Evolutionary conservation across 306 rosid genomes (phyloP), one percentile per base, ranked within the genome.

Genomic region (Fragaria ananassa): DNA sequence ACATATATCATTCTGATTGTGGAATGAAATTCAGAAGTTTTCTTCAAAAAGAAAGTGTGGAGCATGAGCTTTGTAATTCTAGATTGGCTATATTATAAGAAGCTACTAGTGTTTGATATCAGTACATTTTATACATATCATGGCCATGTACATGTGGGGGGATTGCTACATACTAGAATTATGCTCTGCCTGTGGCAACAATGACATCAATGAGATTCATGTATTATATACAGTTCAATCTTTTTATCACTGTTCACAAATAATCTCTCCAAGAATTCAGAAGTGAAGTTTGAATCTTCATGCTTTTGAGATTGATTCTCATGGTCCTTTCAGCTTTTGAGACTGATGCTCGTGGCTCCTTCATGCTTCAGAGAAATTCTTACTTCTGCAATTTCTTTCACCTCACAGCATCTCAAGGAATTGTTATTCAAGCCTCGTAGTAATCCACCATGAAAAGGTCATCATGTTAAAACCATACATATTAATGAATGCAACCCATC

Each of bases 331-430:
- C 74, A 34, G 61, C 46, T 49, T 35, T 53, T 51, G 63, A 29
- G 58, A 6, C 27, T n/a, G 61, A 2, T 54, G 61, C 61, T n/a
- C 12, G 4, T 56, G 62, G 31, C 6, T 19, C 46, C 39, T 31
- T 34, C 18, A 18, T 49, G 27, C 45, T 70, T 31, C 35, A 29
- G 74, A 9, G 42, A 4, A 71, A 11, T 23, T 37, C 0, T 5
- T 35, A 51, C n/a, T 49, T 17, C 64, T 51, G 75, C 47, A 51
- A 34, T 58, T 19, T 46, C 58, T 68, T 68, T 45, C 56, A 57
- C 27, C 47, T 45, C 23, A 45, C 21, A 7, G 27, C 27, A 54
- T 14, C 21, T 71, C 45, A 47, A 60, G 25, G 27, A 27, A 31
- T 8, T 47, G 19, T 5, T 61, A 9, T 15, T 31, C 44, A 14